Evolutionary conservation across 768 basidiomycete genomes (phyloP).

Genomic region (Naganishia antarctica): DNA sequence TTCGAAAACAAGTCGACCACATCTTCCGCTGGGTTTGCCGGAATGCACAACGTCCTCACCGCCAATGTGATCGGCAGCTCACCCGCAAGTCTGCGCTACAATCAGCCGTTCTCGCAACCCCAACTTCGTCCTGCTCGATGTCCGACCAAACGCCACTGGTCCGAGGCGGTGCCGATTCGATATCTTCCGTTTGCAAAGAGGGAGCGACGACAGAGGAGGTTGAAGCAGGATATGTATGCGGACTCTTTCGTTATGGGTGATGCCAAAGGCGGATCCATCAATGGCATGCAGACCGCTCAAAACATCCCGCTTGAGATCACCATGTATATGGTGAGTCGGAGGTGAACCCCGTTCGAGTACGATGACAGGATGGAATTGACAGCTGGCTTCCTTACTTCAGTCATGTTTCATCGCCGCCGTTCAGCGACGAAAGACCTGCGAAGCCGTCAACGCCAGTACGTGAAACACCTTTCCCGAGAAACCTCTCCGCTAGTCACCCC

Average conservation of each 20-base stretch:
- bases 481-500: no score
- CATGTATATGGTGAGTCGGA: constrained; percentile 38
- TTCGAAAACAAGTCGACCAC: not conserved
- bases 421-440: constrained; percentile 40
- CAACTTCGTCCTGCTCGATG: constrained; percentile 20
- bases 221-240: constrained; percentile 22
- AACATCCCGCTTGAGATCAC: constrained; percentile 44
- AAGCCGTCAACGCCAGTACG: constrained; percentile 40
- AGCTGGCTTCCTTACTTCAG: not conserved
- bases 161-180: constrained; percentile 21
- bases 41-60: not conserved
- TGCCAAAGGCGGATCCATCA: not conserved
- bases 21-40: constrained; percentile 1
- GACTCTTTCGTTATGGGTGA: constrained; percentile 1
- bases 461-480: no score
- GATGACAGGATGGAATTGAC: not conserved
- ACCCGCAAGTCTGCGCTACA: not conserved
- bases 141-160: constrained; percentile 11
- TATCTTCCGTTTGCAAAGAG: constrained; percentile 28
- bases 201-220: constrained; percentile 29
- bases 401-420: constrained; percentile 37
- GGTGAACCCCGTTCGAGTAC: no score
- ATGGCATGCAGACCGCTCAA: constrained; percentile 27
- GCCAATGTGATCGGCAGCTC: not conserved
- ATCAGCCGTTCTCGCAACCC: constrained; percentile 11